phyloP scores from a whole-genome alignment of 768 basidiomycete species.

The Leucosporidium creatinivorum region DNA sequence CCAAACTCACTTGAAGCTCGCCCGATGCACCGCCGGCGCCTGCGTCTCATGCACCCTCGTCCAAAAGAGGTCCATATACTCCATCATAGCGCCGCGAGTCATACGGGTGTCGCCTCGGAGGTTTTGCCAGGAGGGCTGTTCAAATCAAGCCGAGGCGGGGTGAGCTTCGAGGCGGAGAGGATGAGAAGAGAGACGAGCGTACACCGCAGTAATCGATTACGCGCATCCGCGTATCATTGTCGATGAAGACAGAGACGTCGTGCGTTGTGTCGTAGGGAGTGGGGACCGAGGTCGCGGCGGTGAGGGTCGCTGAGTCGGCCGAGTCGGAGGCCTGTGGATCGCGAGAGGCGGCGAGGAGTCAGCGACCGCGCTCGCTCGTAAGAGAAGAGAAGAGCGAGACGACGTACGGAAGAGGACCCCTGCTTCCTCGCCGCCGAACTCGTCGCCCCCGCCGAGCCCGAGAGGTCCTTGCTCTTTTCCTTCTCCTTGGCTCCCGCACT shows the following conservation, averaged over 20 bases:
- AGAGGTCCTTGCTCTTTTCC: too few relatives aligned
- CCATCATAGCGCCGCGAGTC: constrained; percentile 13
- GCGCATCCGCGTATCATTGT: constrained; percentile 9
- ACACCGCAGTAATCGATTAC: constrained; percentile 33
- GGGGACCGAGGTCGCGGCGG: constrained; percentile 5
- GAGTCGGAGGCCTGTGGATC: neutral
- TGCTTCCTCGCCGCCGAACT: too few relatives aligned
- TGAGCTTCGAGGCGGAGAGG: too few relatives aligned
- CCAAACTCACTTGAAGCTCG: constrained; percentile 14
- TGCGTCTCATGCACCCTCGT: constrained; percentile 31
- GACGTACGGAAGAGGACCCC: too few relatives aligned
- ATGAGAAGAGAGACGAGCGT: neutral
- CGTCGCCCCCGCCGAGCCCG: too few relatives aligned
- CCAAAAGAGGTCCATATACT: constrained; percentile 28
- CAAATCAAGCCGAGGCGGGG: too few relatives aligned
- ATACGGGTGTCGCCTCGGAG: constrained; percentile 20
- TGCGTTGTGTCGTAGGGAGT: constrained; percentile 5
- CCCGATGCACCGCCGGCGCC: constrained; percentile 26
- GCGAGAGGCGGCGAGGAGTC: neutral
- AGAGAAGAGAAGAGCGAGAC: neutral
- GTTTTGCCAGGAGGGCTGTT: constrained; percentile 21
- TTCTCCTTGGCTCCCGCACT: too few relatives aligned
- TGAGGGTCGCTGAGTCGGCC: neutral
- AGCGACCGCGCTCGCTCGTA: neutral
- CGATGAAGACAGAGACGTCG: constrained; percentile 24